These are phyloP conservation scores for Ajuga reptans DNA, from an alignment of 305 asterid genomes.

Conservation along the genomic window DNA sequence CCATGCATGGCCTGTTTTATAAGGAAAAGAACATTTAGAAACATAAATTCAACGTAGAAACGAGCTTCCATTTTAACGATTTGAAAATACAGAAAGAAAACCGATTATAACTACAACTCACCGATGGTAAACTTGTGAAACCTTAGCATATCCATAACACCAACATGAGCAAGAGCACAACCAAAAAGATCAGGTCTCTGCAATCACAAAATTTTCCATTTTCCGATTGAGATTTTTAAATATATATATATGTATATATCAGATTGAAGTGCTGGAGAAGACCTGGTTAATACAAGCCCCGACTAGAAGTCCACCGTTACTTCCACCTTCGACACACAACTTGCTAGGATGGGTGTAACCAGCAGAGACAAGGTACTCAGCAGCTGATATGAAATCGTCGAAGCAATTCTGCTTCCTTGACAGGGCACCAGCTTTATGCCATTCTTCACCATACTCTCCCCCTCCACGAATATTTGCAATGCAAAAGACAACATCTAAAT, in stretches of 20 bases:
- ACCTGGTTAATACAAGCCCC: slow-evolving; percentile 84
- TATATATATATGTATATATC: neutral
- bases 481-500: slow-evolving; percentile 57
- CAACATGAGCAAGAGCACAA: slow-evolving; percentile 91
- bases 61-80: too few relatives aligned
- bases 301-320: slow-evolving; percentile 76
- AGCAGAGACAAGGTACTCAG: slow-evolving; percentile 52
- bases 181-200: slow-evolving; percentile 92
- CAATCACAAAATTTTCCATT: slow-evolving; percentile 12
- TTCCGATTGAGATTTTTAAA: neutral
- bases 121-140: slow-evolving; percentile 90
- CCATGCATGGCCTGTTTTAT: slow-evolving; percentile 78
- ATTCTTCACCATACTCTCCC: slow-evolving; percentile 84
- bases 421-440: slow-evolving; percentile 70
- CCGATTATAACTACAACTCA: slow-evolving; percentile 7
- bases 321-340: slow-evolving; percentile 78
- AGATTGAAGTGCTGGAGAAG: neutral
- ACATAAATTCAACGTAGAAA: too few relatives aligned
- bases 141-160: slow-evolving; percentile 88
- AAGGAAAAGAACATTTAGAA: too few relatives aligned
- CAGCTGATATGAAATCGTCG: slow-evolving; percentile 64
- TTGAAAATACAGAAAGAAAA: neutral
- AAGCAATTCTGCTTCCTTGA: slow-evolving; percentile 61
- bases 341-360: slow-evolving; percentile 61
- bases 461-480: slow-evolving; percentile 78